Evolutionary conservation across 176 grass and related monocot genomes (phyloP).

Genomic region (Ensete ventricosum): DNA sequence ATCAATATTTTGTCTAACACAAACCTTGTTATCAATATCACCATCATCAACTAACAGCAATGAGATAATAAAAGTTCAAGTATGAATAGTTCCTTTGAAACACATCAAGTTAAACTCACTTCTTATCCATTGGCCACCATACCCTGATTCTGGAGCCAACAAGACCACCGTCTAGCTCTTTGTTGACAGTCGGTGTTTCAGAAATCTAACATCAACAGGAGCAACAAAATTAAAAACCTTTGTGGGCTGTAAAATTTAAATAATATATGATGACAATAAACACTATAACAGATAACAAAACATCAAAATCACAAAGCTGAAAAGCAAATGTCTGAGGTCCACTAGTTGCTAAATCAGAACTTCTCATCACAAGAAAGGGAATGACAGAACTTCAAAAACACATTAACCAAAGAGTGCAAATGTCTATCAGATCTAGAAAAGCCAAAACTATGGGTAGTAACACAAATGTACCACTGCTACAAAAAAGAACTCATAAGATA

Average conservation of each 20-base stretch:
- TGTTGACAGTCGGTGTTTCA: slow-evolving; percentile 28
- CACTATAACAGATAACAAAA: not conserved
- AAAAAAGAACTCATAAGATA: no score
- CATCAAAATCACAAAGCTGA: not conserved
- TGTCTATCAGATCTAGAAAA: no score
- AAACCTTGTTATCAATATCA: not conserved
- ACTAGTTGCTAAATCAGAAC: no score
- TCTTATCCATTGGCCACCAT: slow-evolving; percentile 82
- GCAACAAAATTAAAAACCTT: not conserved
- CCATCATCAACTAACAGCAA: not conserved
- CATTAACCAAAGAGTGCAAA: no score
- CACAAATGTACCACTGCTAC: no score
- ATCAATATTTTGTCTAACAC: not conserved
- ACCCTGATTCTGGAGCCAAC: slow-evolving; percentile 70
- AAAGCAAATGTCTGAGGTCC: no score
- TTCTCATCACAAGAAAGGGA: no score
- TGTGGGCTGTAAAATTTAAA: not conserved
- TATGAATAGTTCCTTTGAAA: slow-evolving; percentile 10
- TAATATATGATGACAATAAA: not conserved
- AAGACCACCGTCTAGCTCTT: slow-evolving; percentile 38
- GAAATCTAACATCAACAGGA: slow-evolving; percentile 28
- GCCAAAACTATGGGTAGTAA: no score
- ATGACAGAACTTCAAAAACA: no score
- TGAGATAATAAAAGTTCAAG: not conserved
- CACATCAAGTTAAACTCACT: slow-evolving; percentile 34